A percentile compares a stretch with the other conserved stretches of the same genome.
Conservation (phyloP, 495 filamentous ascomycete genomes). For the Xylaria palmicola region DNA sequence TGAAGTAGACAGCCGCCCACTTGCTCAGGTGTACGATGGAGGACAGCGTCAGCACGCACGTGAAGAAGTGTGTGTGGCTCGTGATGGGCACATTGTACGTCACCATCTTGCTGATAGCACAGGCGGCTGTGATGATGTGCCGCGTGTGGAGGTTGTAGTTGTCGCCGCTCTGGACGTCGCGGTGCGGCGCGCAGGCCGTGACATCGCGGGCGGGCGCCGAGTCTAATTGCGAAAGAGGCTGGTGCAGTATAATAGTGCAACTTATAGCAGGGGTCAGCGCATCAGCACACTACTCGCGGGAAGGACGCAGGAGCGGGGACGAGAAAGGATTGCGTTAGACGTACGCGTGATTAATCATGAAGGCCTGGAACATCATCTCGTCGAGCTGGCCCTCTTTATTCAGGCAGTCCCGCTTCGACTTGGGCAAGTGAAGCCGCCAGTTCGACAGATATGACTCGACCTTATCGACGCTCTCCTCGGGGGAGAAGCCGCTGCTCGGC, state of each 20-base stretch:
- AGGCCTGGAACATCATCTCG: slow-evolving; percentile 90
- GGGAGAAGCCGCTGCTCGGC: slow-evolving; percentile 42
- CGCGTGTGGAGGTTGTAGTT: slow-evolving; percentile 70
- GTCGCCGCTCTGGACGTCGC: slow-evolving; percentile 53
- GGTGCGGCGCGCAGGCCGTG: slow-evolving; percentile 57
- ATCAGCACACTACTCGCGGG: neutral
- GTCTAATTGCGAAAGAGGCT: slow-evolving; percentile 63
- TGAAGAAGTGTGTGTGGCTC: slow-evolving; percentile 86
- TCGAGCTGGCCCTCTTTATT: slow-evolving; percentile 68
- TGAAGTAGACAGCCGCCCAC: slow-evolving; percentile 57
- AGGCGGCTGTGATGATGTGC: slow-evolving; percentile 76
- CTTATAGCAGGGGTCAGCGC: slow-evolving; percentile 12
- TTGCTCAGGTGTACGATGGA: slow-evolving; percentile 61
- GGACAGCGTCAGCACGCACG: slow-evolving; percentile 73
- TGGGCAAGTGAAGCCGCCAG: slow-evolving; percentile 79
- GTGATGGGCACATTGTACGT: slow-evolving; percentile 70
- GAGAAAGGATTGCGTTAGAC: slow-evolving; percentile 14
- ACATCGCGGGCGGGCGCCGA: slow-evolving; percentile 53
- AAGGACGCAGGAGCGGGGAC: neutral
- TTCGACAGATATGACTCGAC: slow-evolving; percentile 77
- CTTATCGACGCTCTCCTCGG: slow-evolving; percentile 47
- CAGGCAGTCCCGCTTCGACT: slow-evolving; percentile 69
- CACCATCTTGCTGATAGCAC: slow-evolving; percentile 73
- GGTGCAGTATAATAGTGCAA: slow-evolving; percentile 68
- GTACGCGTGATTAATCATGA: slow-evolving; percentile 73